Evolutionary conservation across 441 rosid genomes (phyloP), one percentile per base, ranked within the genome.

Genomic region (Kokia cookei): DNA sequence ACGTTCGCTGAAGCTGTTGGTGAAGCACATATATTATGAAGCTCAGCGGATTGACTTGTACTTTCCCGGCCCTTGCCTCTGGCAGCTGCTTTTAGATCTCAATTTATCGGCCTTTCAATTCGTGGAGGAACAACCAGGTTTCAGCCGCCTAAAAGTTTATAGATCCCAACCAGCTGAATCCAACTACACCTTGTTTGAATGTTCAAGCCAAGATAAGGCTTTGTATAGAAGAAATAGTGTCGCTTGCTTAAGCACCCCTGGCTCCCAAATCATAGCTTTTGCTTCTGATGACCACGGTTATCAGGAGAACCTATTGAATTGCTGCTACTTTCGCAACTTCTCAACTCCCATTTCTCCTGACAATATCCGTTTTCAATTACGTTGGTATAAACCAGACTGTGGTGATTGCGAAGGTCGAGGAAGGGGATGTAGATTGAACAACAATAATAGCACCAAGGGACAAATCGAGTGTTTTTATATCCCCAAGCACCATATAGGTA

Each of bases 341-440:
- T 19, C 61, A 3, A 3, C 67, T 8, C 17, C 26, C 27, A 63
- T 63, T 8, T n/a, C 45, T 35, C 61, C 47, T 1, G 0, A 0
- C 3, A 12, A 1, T 57, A 43, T 0, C 1, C 17, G 26, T 11
- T 40, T 69, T 29, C 9, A 13, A 1, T 51, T 76, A 55, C 9
- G 10, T 42, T 79, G 85, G 79, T 5, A 51, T 0, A 14, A 22
- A 26, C 79, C 83, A 37, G 11, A 4, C 5, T 79, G 85, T 50
- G 3, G 24, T n/a, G 7, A 0, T 1, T 82, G 83, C 37, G 85
- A 72, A 72, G 22, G 17, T 1, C 13, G 37, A 26, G 68, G 77
- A 8, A 55, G 17, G 53, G 53, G 2, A 12, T 82, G 85, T 32
- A 57, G 53, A 43, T 45, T 12, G 65, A 74, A 1, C 37, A 32